phyloP scores from a whole-genome alignment of 352 stramenopile genomes.

The Globisporangium camurandrum region DNA sequence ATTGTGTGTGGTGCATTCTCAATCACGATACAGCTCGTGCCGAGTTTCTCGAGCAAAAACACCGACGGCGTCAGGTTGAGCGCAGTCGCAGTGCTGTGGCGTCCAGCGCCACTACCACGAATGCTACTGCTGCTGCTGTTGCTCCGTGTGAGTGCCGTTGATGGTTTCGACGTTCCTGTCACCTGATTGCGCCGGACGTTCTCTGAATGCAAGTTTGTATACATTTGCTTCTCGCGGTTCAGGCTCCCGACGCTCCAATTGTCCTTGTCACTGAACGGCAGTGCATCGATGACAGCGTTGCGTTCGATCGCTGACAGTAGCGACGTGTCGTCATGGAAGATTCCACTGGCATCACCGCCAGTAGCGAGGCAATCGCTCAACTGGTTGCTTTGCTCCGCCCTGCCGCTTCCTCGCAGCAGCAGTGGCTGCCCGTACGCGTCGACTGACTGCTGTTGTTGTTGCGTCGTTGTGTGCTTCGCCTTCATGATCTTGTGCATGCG shows the following conservation, averaged over 20 bases:
- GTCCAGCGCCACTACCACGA: too few relatives aligned
- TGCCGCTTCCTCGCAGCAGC: too few relatives aligned
- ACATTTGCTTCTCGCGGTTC: slow-evolving; percentile 72
- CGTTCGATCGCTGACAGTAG: slow-evolving; percentile 36
- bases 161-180: slow-evolving; percentile 13
- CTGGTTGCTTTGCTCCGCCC: background rate
- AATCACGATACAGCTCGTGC: slow-evolving; percentile 45
- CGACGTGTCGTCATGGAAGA: slow-evolving; percentile 7
- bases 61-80: slow-evolving; percentile 57
- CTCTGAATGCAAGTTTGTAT: slow-evolving; percentile 61
- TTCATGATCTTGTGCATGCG: slow-evolving; percentile 69
- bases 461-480: too few relatives aligned
- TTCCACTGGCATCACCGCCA: background rate
- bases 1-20: slow-evolving; percentile 17
- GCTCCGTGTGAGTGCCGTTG: background rate
- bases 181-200: slow-evolving; percentile 53
- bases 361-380: background rate
- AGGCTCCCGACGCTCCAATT: slow-evolving; percentile 73
- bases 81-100: too few relatives aligned
- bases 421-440: background rate
- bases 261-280: slow-evolving; percentile 71
- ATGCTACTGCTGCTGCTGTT: slow-evolving; percentile 11
- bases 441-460: slow-evolving; percentile 1
- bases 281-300: slow-evolving; percentile 17
- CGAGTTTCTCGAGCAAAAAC: slow-evolving; percentile 64